Conservation (phyloP, 2,329 filamentous ascomycete genomes). For the Hypoxylon sp. region DNA sequence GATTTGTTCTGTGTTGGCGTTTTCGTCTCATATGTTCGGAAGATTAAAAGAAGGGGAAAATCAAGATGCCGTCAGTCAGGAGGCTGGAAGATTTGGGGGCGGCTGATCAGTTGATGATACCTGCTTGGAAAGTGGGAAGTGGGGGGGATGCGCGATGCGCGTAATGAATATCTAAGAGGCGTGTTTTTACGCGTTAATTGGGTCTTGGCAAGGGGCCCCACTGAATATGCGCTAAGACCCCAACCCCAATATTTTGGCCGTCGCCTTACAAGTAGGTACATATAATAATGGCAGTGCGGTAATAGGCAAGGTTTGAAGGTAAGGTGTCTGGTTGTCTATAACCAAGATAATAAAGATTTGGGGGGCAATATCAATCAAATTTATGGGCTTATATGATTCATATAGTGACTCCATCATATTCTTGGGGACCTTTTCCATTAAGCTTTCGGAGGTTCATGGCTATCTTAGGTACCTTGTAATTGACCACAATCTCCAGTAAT, state of each 20-base stretch:
- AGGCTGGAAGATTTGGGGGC: constrained; percentile 31
- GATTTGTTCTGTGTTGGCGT: not conserved
- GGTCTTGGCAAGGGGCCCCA: constrained; percentile 7
- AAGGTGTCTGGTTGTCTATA: too few relatives aligned
- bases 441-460: too few relatives aligned
- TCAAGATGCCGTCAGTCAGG: not conserved
- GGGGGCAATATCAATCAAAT: too few relatives aligned
- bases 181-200: constrained; percentile 42
- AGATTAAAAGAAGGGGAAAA: constrained; percentile 20
- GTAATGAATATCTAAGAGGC: constrained; percentile 28
- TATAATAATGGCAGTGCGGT: too few relatives aligned
- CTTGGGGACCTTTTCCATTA: too few relatives aligned
- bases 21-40: constrained; percentile 16
- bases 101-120: constrained; percentile 31
- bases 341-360: too few relatives aligned
- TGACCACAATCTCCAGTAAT: too few relatives aligned
- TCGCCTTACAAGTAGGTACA: not conserved
- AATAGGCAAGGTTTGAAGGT: too few relatives aligned
- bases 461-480: too few relatives aligned
- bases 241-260: constrained; percentile 9
- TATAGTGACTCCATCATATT: too few relatives aligned
- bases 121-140: constrained; percentile 28
- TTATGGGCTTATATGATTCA: too few relatives aligned
- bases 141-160: constrained; percentile 37
- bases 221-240: constrained; percentile 5